Evolutionary conservation across 768 basidiomycete genomes (phyloP).

Genomic region (Pleurotus ostreatus): DNA sequence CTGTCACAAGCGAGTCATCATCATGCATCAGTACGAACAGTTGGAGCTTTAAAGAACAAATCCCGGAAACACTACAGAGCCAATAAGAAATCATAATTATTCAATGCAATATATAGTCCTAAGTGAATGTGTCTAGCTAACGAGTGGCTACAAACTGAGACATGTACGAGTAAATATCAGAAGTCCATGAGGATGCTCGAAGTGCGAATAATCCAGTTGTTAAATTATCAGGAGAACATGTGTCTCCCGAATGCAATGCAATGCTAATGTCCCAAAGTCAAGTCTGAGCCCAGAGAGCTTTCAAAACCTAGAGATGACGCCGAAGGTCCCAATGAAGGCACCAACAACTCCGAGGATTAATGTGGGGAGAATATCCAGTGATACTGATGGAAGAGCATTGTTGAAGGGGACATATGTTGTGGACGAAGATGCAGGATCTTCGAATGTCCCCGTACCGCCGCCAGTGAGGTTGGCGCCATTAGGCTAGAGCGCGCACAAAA

Average conservation of each 20-base stretch:
- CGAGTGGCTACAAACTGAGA: background rate
- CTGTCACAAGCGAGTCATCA: no score
- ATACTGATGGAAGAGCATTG: conserved; percentile 25
- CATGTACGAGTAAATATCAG: background rate
- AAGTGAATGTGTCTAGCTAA: no score
- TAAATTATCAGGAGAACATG: no score
- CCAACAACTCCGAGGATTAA: conserved; percentile 12
- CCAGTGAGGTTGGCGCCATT: conserved; percentile 70
- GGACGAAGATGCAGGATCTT: conserved; percentile 17
- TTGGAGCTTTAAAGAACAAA: no score
- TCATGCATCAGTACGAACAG: no score
- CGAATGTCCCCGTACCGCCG: conserved; percentile 40
- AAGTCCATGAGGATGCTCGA: background rate
- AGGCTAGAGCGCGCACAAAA: conserved; percentile 31
- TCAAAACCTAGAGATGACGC: conserved; percentile 10
- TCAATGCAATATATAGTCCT: no score
- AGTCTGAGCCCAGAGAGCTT: background rate
- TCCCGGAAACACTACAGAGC: no score
- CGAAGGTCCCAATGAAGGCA: conserved; percentile 13
- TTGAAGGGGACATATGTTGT: conserved; percentile 43
- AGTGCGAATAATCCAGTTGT: background rate
- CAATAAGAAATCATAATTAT: no score
- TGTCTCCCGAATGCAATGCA: no score
- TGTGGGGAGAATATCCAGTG: conserved; percentile 14
- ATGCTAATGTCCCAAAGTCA: background rate